Conservation (phyloP, 495 filamentous ascomycete species). For the Pyrenopolyporus hunteri region DNA sequence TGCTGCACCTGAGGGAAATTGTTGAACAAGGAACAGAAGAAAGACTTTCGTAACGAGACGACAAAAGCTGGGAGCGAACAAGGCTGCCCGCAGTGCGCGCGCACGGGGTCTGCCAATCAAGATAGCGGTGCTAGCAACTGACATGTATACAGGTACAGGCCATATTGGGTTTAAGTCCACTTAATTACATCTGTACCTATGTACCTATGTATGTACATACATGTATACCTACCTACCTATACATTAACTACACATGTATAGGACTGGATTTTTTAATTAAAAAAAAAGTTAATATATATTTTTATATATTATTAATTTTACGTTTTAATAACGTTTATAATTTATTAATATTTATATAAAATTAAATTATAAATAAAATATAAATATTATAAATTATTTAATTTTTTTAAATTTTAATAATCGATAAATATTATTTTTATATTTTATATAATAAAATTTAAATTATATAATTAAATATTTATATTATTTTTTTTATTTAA, state of each 20-base stretch:
- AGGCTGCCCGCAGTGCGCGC: constrained; percentile 36
- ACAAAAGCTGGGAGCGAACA: constrained; percentile 30
- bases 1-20: constrained; percentile 10
- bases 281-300: no score
- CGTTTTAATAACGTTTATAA: no score
- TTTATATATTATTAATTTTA: no score
- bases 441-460: no score
- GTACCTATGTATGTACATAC: constrained; percentile 2
- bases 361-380: neutral
- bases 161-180: neutral
- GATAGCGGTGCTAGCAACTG: constrained; percentile 16
- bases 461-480: no score
- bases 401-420: no score
- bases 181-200: neutral
- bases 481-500: no score
- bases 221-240: constrained; percentile 4
- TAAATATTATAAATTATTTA: neutral
- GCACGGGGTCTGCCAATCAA: constrained; percentile 25
- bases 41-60: constrained; percentile 24
- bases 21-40: constrained; percentile 16
- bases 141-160: neutral
- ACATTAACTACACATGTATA: no score
- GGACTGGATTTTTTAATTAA: no score
- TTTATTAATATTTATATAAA: neutral
- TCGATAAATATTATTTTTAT: no score